Conservation (phyloP, 164 flowering plant species). For the Magnolia changhungtana region DNA sequence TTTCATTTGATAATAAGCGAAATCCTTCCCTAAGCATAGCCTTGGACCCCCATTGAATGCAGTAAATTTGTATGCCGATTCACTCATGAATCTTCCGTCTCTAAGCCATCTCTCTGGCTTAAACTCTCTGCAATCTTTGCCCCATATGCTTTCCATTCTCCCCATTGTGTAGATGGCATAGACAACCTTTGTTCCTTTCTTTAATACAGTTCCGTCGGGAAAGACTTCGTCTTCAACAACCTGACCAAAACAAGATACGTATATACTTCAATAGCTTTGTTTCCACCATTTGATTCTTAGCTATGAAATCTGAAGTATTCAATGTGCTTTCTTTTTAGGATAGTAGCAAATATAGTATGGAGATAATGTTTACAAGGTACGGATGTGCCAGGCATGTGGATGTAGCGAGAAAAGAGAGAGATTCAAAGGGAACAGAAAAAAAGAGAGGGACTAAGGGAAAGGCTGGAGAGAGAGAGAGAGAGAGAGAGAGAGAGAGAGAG, state of each 20-base stretch:
- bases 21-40: slow-evolving; percentile 90
- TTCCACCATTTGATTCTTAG: not conserved
- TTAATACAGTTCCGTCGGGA: slow-evolving; percentile 78
- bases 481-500: too few species aligned
- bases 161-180: slow-evolving; percentile 92
- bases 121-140: slow-evolving; percentile 69
- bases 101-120: slow-evolving; percentile 92
- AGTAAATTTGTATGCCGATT: slow-evolving; percentile 85
- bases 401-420: too few species aligned
- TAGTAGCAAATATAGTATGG: too few species aligned
- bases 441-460: too few species aligned
- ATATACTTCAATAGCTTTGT: not conserved
- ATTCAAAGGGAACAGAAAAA: too few species aligned
- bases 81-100: slow-evolving; percentile 79
- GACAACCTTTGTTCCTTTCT: slow-evolving; percentile 80
- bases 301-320: too few species aligned
- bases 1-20: slow-evolving; percentile 93
- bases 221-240: slow-evolving; percentile 75
- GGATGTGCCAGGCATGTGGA: too few species aligned
- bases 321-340: too few species aligned
- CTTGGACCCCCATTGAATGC: slow-evolving; percentile 97
- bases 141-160: slow-evolving; percentile 80
- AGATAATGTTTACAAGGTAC: too few species aligned
- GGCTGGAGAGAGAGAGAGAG: too few species aligned
- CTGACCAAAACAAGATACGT: slow-evolving; percentile 22